A percentile compares a stretch with the other conserved stretches of the same genome.
phyloP scores from a whole-genome alignment of 2,329 filamentous ascomycete species.

The Colletotrichum sp. region DNA sequence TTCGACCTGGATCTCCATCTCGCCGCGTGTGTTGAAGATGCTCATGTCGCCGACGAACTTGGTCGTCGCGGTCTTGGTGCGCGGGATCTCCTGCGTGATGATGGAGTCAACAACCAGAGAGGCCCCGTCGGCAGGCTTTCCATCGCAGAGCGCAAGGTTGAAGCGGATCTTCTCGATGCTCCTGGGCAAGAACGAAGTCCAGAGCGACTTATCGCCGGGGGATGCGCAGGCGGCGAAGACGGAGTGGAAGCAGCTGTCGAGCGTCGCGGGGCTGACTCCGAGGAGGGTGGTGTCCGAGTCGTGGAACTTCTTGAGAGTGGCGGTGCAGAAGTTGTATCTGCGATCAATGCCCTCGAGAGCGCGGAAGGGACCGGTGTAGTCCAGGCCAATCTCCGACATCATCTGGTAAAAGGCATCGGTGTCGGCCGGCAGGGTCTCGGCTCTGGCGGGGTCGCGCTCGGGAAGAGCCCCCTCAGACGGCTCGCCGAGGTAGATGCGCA shows the following conservation, averaged over 20 bases:
- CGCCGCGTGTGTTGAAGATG: conserved; percentile 33
- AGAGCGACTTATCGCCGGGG: conserved; percentile 37
- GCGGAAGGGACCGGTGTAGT: conserved; percentile 25
- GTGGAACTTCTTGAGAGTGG: conserved; percentile 29
- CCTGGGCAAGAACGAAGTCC: conserved; percentile 34
- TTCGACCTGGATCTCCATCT: conserved; percentile 37
- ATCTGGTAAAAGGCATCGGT: conserved; percentile 24
- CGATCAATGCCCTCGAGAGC: conserved; percentile 21
- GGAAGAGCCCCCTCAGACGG: conserved; percentile 21
- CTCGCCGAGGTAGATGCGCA: conserved; percentile 25
- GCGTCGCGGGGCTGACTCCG: conserved; percentile 36
- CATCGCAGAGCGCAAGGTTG: conserved; percentile 13
- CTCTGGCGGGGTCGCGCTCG: conserved; percentile 21
- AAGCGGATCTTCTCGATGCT: conserved; percentile 26
- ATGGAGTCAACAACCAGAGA: conserved; percentile 34
- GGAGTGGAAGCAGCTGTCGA: conserved; percentile 41
- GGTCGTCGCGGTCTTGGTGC: conserved; percentile 25
- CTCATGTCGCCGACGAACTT: conserved; percentile 41
- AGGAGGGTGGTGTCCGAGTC: conserved; percentile 8
- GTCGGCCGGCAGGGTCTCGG: conserved; percentile 21
- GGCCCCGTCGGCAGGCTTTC: conserved; percentile 5
- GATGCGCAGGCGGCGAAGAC: conserved; percentile 34
- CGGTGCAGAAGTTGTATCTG: conserved; percentile 18
- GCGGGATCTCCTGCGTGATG: conserved; percentile 30
- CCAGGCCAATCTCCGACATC: conserved; percentile 23